Evolutionary conservation across 345 rosid genomes (phyloP), one percentile per base, ranked within the genome.

Genomic region (Psidium guajava): DNA sequence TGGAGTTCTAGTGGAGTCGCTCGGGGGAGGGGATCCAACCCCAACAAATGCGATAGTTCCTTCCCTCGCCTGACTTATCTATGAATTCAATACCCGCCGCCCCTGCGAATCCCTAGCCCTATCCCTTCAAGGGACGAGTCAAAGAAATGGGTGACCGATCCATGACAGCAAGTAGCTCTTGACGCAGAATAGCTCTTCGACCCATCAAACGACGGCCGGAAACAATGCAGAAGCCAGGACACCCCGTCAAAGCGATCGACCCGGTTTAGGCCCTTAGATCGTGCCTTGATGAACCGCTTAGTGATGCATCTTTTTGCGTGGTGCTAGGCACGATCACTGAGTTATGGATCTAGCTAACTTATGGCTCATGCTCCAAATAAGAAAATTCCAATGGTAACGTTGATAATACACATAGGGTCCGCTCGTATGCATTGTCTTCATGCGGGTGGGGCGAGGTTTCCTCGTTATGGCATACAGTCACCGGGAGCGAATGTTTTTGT

Each of bases 221-320:
- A 61, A 14, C 21, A 14, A 14, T 27, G 42, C 42, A 61, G 32
- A 28, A 61, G 32, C 8, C 2, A 0, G 1, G 15, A 61, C 9
- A 61, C 4, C 11, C 22, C 2, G 0, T 61, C 42, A 7, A 7
- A 64, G 24, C 44, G 11, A 32, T 64, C 0, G 6, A 32, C 3
- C 4, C 3, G 24, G 1, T 32, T 32, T 0, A 64, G 6, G 11
- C 40, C 24, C 24, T 16, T 0, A 16, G 1, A 14, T 32, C 6
- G 36, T 18, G 21, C 21, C 22, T 64, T 3, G 22, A 64, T 28
- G 16, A 32, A 28, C 42, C 11, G 20, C 3, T 28, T 15, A 64
- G 6, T 8, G 22, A 32, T 64, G 42, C 7, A 28, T 61, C 74
- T 28, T 61, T 61, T n/a, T n/a, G 15, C 0, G 8, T 5, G 16